phyloP scores from a whole-genome alignment of 495 filamentous ascomycete species.

The Thermothielavioides terrestris region DNA sequence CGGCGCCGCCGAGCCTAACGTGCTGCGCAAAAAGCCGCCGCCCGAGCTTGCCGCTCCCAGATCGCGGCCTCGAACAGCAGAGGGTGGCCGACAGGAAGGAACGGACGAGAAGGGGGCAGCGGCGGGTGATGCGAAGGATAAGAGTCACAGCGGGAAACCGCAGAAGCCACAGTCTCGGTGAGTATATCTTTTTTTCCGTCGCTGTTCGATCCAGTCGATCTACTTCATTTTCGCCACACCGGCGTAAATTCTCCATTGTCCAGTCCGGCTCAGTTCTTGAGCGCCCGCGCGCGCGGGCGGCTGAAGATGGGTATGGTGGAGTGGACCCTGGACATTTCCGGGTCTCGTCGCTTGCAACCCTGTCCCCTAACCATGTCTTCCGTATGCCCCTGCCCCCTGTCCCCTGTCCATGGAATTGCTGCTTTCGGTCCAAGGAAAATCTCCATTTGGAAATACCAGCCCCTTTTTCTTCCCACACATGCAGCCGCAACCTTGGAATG shows the following conservation, averaged over 20 bases:
- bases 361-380: too few species aligned
- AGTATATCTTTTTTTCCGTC: not conserved
- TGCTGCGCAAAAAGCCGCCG: slow-evolving; percentile 5
- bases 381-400: not conserved
- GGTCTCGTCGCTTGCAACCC: not conserved
- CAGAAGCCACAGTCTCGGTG: slow-evolving; percentile 1
- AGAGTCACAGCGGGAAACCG: too few species aligned
- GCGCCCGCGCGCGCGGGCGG: not conserved
- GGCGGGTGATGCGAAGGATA: not conserved
- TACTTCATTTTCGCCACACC: not conserved
- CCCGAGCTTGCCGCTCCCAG: not conserved
- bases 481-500: not conserved
- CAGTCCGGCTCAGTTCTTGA: not conserved
- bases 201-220: not conserved
- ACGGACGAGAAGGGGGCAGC: not conserved
- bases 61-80: not conserved
- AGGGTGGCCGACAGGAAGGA: not conserved
- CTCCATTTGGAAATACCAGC: not conserved
- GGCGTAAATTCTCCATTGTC: not conserved
- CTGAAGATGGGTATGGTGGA: slow-evolving; percentile 3
- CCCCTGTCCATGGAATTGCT: not conserved
- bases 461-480: not conserved
- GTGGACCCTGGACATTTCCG: not conserved
- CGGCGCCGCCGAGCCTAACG: not conserved
- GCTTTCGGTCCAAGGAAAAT: not conserved